Conservation (phyloP, 805 yeast genomes). For the Saccharomycopsis microspora region DNA sequence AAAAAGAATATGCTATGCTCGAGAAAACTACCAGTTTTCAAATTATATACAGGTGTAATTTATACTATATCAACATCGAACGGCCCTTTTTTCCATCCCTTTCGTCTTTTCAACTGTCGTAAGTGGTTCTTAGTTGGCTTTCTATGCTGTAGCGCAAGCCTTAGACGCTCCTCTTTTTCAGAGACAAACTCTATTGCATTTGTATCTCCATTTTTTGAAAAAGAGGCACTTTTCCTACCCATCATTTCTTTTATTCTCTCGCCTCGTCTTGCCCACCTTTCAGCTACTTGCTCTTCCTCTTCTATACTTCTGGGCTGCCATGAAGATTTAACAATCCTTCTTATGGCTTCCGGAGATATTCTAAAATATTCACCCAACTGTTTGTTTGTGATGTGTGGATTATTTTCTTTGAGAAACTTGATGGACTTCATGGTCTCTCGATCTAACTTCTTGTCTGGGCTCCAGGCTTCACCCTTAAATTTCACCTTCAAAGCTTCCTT, state of each 20-base stretch:
- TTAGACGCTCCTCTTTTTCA: constrained; percentile 1
- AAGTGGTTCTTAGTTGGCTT: background rate
- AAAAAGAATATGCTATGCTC: background rate
- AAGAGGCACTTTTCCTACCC: no score
- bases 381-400: constrained; percentile 49
- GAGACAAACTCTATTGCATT: background rate
- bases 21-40: background rate
- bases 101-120: background rate
- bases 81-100: background rate
- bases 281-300: constrained; percentile 28
- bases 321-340: constrained; percentile 65
- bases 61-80: background rate
- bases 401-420: constrained; percentile 37
- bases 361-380: constrained; percentile 54
- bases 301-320: constrained; percentile 64
- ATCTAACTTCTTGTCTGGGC: constrained; percentile 55
- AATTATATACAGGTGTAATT: background rate
- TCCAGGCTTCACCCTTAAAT: constrained; percentile 48
- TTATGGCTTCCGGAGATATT: constrained; percentile 71
- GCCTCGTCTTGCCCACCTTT: constrained; percentile 46
- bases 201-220: background rate
- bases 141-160: background rate
- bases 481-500: constrained; percentile 52
- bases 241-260: constrained; percentile 22
- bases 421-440: constrained; percentile 61